Percentiles rank a stretch among this genome's conserved stretches.
These are phyloP conservation scores for Yueomyces sinensis DNA, from an alignment of 805 yeast species.

Conservation along the genomic window DNA sequence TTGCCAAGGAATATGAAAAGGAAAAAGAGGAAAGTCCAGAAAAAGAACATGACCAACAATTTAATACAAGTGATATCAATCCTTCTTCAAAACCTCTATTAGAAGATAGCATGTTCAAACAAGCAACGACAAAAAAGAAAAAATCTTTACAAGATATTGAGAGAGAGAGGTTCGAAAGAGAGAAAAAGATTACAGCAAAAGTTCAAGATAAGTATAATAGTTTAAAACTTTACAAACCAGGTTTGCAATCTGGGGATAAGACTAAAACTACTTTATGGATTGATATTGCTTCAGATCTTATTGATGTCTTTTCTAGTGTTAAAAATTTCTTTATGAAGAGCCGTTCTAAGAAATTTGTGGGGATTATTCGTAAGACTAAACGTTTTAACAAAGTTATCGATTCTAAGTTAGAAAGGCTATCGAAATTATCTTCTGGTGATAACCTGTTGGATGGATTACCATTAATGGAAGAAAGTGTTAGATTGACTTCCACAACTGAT, in stretches of 20 bases:
- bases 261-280: conserved; percentile 73
- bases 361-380: conserved; percentile 49
- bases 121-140: conserved; percentile 15
- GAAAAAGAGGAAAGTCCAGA: not conserved
- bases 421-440: conserved; percentile 47
- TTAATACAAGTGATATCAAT: conserved; percentile 4
- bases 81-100: conserved; percentile 18
- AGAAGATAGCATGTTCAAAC: conserved; percentile 20
- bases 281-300: conserved; percentile 66
- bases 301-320: conserved; percentile 71
- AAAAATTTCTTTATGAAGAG: conserved; percentile 70
- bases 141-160: conserved; percentile 23
- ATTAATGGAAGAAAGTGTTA: conserved; percentile 28
- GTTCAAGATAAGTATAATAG: conserved; percentile 44
- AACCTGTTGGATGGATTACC: conserved; percentile 25
- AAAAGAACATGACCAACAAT: not conserved
- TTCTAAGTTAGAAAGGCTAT: conserved; percentile 56
- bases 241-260: conserved; percentile 35
- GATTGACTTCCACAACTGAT: conserved; percentile 37
- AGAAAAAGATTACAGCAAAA: conserved; percentile 41
- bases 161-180: conserved; percentile 40
- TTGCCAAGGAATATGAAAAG: conserved; percentile 3
- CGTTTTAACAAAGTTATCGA: conserved; percentile 54
- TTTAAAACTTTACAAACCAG: conserved; percentile 37
- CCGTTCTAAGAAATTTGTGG: conserved; percentile 54